A percentile compares a stretch with the other conserved stretches of the same genome.
Conservation (phyloP, 768 basidiomycete species). For the Candolleomyces eurysporus region DNA sequence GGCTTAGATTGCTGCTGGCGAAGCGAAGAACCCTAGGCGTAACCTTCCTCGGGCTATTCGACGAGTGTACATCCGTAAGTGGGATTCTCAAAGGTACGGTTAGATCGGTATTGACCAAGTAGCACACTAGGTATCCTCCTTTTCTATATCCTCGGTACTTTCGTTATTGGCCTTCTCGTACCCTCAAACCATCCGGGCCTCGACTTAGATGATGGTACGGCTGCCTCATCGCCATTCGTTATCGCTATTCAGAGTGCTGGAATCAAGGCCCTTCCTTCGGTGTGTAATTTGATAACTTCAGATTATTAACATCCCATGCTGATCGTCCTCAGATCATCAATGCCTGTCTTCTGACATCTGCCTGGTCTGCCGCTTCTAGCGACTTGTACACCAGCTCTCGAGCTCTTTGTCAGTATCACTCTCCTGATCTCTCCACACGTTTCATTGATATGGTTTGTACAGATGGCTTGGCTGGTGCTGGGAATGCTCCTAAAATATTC, state of each 20-base stretch:
- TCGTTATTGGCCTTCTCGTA: constrained; percentile 81
- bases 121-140: constrained; percentile 67
- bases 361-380: constrained; percentile 89
- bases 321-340: constrained; percentile 62
- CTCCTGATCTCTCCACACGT: neutral
- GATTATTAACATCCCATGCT: neutral
- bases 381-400: constrained; percentile 89
- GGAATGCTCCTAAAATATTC: constrained; percentile 85
- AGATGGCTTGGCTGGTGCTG: constrained; percentile 79
- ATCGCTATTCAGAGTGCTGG: constrained; percentile 85
- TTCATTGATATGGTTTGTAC: neutral
- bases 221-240: constrained; percentile 84
- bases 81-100: neutral
- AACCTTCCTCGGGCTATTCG: constrained; percentile 63
- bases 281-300: constrained; percentile 31
- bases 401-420: constrained; percentile 63
- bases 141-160: constrained; percentile 70
- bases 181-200: constrained; percentile 65
- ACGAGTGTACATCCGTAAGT: constrained; percentile 66
- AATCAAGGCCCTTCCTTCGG: constrained; percentile 81
- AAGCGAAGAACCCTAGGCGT: constrained; percentile 82
- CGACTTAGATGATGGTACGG: constrained; percentile 50
- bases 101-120: neutral
- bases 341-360: constrained; percentile 80
- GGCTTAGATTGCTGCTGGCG: constrained; percentile 78